phyloP scores from a whole-genome alignment of 371 early-diverging fungal species.

The Mucor irregularis region DNA sequence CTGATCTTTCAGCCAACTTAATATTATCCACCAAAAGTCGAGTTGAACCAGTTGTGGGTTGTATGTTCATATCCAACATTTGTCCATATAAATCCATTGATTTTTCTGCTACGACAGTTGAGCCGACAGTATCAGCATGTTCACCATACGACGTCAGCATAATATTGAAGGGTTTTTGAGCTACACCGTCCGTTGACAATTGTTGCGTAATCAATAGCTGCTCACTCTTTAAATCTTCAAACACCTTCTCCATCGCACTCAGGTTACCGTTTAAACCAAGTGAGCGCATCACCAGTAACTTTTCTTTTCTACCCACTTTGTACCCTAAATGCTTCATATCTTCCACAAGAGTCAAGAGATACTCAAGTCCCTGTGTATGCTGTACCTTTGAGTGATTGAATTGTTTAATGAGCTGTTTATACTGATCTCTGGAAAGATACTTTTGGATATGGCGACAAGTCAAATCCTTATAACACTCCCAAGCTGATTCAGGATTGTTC shows the following conservation, averaged over 20 bases:
- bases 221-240: slow-evolving; percentile 25
- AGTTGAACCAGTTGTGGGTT: slow-evolving; percentile 20
- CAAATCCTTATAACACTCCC: slow-evolving; percentile 50
- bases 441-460: slow-evolving; percentile 28
- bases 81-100: slow-evolving; percentile 35
- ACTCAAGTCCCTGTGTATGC: slow-evolving; percentile 21
- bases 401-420: slow-evolving; percentile 25
- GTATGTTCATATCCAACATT: slow-evolving; percentile 32
- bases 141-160: slow-evolving; percentile 33
- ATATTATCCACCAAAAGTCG: slow-evolving; percentile 29
- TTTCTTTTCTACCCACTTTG: slow-evolving; percentile 33
- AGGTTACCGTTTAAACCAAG: slow-evolving; percentile 42
- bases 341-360: slow-evolving; percentile 35
- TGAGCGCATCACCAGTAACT: slow-evolving; percentile 36
- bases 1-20: slow-evolving; percentile 15
- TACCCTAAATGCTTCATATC: slow-evolving; percentile 45
- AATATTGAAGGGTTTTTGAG: slow-evolving; percentile 37
- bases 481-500: slow-evolving; percentile 33
- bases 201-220: slow-evolving; percentile 1
- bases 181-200: slow-evolving; percentile 4
- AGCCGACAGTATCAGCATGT: slow-evolving; percentile 23
- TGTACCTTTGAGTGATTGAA: slow-evolving; percentile 20
- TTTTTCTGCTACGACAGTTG: slow-evolving; percentile 18
- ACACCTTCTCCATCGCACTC: slow-evolving; percentile 39
- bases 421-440: slow-evolving; percentile 38